A percentile compares a stretch with the other conserved stretches of the same genome.
phyloP scores from a whole-genome alignment of 2,329 filamentous ascomycete species.

The Clarireedia monteithiana region DNA sequence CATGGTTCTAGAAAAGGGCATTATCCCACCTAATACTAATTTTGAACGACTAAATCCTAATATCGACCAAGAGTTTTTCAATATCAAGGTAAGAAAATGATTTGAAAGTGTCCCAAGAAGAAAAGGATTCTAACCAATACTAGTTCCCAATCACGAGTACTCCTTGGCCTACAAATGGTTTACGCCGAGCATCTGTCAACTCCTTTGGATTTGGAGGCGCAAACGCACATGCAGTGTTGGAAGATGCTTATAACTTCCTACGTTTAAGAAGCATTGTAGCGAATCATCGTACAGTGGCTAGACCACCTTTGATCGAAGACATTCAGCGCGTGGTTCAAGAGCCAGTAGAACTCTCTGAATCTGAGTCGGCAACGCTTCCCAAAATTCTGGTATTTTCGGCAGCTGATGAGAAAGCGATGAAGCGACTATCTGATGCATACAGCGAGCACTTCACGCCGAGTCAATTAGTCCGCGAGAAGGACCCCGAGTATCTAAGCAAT shows the following conservation, averaged over 20 bases:
- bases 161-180: constrained; percentile 1
- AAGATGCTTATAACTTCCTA: not conserved
- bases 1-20: constrained; percentile 22
- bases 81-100: not conserved
- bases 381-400: not conserved
- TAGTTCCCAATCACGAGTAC: not conserved
- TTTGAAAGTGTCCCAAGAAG: not conserved
- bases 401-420: not conserved
- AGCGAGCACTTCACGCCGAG: not conserved
- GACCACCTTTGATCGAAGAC: not conserved
- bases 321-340: not conserved
- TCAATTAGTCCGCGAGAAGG: not conserved
- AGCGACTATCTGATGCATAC: not conserved
- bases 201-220: constrained; percentile 38
- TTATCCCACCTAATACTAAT: constrained; percentile 25
- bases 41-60: constrained; percentile 31
- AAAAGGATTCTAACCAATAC: constrained; percentile 17
- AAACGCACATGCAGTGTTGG: constrained; percentile 18
- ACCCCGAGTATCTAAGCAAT: not conserved
- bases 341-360: not conserved
- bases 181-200: constrained; percentile 16
- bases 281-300: not conserved
- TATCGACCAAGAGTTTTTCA: constrained; percentile 15
- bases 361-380: not conserved
- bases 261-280: not conserved